Evolutionary conservation across 78 protist genomes (phyloP).

Genomic region (Mantamonas sphyraenae): DNA sequence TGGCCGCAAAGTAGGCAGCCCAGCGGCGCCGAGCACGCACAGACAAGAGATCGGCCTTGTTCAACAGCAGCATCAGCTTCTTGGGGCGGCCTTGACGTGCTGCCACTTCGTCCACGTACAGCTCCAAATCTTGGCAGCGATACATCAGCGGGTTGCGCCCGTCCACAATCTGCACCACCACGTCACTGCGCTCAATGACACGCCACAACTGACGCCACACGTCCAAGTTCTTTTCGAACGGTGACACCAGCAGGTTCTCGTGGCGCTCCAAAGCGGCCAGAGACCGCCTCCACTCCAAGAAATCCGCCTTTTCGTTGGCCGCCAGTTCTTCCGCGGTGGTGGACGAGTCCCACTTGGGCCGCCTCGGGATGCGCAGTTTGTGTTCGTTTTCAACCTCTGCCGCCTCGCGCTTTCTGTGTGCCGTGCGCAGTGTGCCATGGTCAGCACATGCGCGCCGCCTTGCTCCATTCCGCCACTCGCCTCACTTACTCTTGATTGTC

Average conservation of each 20-base stretch:
- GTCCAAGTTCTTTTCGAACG: slow-evolving; percentile 92
- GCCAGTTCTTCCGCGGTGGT: slow-evolving; percentile 59
- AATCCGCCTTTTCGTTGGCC: slow-evolving; percentile 47
- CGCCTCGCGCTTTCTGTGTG: not conserved
- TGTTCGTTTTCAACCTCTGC: slow-evolving; percentile 1
- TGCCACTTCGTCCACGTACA: slow-evolving; percentile 53
- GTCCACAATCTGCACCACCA: slow-evolving; percentile 93
- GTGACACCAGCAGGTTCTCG: slow-evolving; percentile 68
- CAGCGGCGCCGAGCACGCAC: too few species aligned
- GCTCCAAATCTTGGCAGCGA: slow-evolving; percentile 70
- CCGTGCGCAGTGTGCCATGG: not conserved
- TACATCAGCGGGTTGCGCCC: slow-evolving; percentile 94
- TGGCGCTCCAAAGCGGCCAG: slow-evolving; percentile 73
- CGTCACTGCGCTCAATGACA: slow-evolving; percentile 88
- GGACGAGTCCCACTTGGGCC: slow-evolving; percentile 69
- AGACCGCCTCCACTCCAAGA: slow-evolving; percentile 84
- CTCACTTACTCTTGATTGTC: not conserved
- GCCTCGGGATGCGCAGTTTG: slow-evolving; percentile 58
- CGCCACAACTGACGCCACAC: slow-evolving; percentile 99
- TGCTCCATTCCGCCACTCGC: not conserved
- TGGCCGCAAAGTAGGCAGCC: too few species aligned
- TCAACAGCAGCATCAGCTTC: not conserved
- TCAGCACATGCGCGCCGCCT: not conserved
- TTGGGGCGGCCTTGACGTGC: too few species aligned
- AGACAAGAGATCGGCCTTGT: not conserved